A percentile compares a stretch with the other conserved stretches of the same genome.
Conservation (phyloP, 2,329 filamentous ascomycete species). For the Aspergillus costaricaensis region DNA sequence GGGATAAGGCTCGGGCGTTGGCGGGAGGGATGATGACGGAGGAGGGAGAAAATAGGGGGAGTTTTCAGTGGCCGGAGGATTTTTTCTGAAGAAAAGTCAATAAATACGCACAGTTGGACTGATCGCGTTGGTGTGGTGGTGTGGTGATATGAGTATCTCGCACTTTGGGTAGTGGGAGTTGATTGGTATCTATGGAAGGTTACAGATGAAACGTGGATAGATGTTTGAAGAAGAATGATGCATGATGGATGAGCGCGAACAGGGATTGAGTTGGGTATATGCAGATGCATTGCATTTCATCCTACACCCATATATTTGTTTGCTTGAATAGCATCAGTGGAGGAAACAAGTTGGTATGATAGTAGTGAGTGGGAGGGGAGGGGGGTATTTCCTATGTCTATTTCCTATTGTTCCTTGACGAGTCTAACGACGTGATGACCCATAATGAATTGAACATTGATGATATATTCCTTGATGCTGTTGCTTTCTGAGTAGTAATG, state of each 20-base stretch:
- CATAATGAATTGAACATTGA: conserved; percentile 3
- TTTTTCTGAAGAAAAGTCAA: conserved; percentile 36
- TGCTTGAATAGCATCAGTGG: neutral
- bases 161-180: too few species aligned
- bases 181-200: too few species aligned
- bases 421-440: conserved; percentile 17
- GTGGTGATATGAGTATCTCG: neutral
- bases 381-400: conserved; percentile 13
- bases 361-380: too few species aligned
- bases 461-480: neutral
- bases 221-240: neutral
- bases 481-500: neutral
- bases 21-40: neutral
- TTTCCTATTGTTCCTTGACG: conserved; percentile 7
- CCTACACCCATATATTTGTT: neutral
- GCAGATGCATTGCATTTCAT: neutral
- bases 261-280: neutral
- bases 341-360: neutral
- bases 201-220: too few species aligned
- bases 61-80: conserved; percentile 49
- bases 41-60: conserved; percentile 1
- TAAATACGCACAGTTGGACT: too few species aligned
- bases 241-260: neutral
- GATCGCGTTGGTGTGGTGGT: neutral
- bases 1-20: conserved; percentile 8